These are phyloP conservation scores for Drechslerella coelobrocha DNA, from an alignment of 2,329 filamentous ascomycete genomes.

Conservation along the genomic window DNA sequence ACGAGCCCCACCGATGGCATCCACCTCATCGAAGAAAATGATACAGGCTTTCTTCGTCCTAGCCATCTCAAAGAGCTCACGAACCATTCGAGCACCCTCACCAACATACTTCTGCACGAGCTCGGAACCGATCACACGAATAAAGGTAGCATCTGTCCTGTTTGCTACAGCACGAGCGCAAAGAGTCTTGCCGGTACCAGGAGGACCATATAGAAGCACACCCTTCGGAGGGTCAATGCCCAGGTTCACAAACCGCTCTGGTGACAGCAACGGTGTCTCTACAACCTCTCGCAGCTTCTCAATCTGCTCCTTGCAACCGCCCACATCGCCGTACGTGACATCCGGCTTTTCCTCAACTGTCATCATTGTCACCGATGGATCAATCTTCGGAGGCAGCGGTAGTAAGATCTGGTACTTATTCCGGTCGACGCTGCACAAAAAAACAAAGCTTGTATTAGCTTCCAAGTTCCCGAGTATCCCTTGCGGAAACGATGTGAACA, in stretches of 20 bases:
- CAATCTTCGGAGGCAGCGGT: constrained; percentile 95
- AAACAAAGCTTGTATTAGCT: constrained; percentile 54
- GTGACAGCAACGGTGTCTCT: constrained; percentile 95
- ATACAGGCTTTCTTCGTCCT: constrained; percentile 99
- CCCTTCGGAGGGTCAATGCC: constrained; percentile 99
- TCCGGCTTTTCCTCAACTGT: constrained; percentile 99
- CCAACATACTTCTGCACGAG: constrained; percentile 99
- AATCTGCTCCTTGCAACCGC: constrained; percentile 98
- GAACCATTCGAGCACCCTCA: constrained; percentile 96
- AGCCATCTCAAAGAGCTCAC: constrained; percentile 99
- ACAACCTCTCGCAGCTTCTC: constrained; percentile 99
- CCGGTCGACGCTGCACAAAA: constrained; percentile 73
- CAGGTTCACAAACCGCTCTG: constrained; percentile 96
- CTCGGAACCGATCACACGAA: constrained; percentile 96
- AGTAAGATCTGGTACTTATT: constrained; percentile 99
- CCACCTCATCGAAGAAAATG: constrained; percentile 99
- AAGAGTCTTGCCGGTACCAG: constrained; percentile 98
- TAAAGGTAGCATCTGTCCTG: constrained; percentile 97
- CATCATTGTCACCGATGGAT: constrained; percentile 99
- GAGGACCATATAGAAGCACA: constrained; percentile 92
- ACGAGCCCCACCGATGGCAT: constrained; percentile 91
- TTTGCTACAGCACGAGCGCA: constrained; percentile 97
- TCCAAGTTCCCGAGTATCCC: not conserved
- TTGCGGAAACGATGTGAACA: constrained; percentile 53
- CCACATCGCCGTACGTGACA: constrained; percentile 97